Base-by-base conservation (phyloP, 192 early-diverging fungal species). In the Spinellus fusiger region DNA sequence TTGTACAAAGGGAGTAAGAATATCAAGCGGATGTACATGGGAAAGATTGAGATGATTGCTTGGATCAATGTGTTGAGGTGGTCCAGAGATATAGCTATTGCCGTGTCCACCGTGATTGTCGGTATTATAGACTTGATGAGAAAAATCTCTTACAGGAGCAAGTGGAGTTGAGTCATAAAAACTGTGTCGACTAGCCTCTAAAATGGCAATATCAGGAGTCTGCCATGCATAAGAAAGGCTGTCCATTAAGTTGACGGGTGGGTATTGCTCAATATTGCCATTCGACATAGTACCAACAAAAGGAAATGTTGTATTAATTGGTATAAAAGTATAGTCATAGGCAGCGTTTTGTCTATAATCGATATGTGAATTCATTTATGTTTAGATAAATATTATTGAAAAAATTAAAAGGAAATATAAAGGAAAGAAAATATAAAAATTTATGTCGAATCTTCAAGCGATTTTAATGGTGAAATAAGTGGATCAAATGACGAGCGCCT, bases 401-500 rank as follows among this genome's bases (percentile, higher is more conserved):
- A 56, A 22, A 51, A 54, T 29, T 44, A 15, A 40, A 56, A 35
- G 49, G 27, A 65, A 57, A 15, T 49, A 65, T 22, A 56, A 22
- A 52, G 18, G 38, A 31, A 38, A 20, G 55, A 31, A 53, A 28
- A 38, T 6, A 62, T 16, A 40, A 28, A 28, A 22, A 53, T 40
- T 48, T 31, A 25, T 49, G 28, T 51, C 10, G 33, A 29, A 22
- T 59, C 27, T 46, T 38, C 16, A 15, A 27, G 9, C 23, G 16
- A 46, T 59, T 49, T 59, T 13, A 47, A 52, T 61, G 59, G 49
- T 61, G 59, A 61, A 61, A 61, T 61, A 49, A 12, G 29, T 52
- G 34, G 48, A 61, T 61, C 59, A 61, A 61, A 61, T 61, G 59
- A 61, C 59, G 59, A 61, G 59, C 54, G 54, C 37, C 28, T 46